phyloP scores from a whole-genome alignment of 2,329 filamentous ascomycete species.

The Fusarium multiceps region DNA sequence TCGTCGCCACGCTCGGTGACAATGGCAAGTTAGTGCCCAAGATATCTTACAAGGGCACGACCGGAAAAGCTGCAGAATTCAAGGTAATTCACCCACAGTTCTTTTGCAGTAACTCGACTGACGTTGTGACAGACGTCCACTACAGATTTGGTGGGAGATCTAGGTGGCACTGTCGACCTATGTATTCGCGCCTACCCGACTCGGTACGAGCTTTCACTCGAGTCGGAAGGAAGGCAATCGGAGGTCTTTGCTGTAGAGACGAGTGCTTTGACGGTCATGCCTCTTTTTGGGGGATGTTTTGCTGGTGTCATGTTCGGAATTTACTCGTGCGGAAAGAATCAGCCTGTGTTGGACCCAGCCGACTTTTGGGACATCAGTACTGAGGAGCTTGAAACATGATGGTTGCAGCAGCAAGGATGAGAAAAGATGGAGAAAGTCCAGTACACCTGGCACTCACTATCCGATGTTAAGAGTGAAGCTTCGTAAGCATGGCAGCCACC shows the following conservation, averaged over 20 bases:
- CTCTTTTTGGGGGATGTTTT: slow-evolving; percentile 38
- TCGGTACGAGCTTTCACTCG: slow-evolving; percentile 11
- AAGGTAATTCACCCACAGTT: not conserved
- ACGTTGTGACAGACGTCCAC: not conserved
- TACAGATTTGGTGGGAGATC: not conserved
- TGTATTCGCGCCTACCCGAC: slow-evolving; percentile 5
- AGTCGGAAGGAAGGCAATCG: not conserved
- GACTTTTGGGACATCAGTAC: slow-evolving; percentile 6
- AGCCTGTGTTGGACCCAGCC: slow-evolving; percentile 37
- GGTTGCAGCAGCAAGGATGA: not conserved
- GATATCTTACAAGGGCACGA: slow-evolving; percentile 11
- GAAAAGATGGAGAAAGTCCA: not conserved
- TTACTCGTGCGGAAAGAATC: slow-evolving; percentile 35
- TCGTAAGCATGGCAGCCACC: not conserved
- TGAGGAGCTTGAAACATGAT: not conserved
- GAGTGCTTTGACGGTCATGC: slow-evolving; percentile 22
- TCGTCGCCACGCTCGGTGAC: slow-evolving; percentile 16
- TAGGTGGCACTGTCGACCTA: too few relatives aligned
- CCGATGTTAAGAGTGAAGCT: accelerated
- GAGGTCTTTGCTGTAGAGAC: not conserved
- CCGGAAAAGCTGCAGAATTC: slow-evolving; percentile 5
- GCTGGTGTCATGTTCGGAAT: slow-evolving; percentile 41
- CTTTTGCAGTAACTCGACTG: not conserved
- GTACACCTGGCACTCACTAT: not conserved
- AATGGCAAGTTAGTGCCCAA: not conserved